A percentile compares a stretch with the other conserved stretches of the same genome.
Evolutionary conservation across 371 early-diverging fungal genomes (phyloP).

Genomic region (Circinella umbellata): DNA sequence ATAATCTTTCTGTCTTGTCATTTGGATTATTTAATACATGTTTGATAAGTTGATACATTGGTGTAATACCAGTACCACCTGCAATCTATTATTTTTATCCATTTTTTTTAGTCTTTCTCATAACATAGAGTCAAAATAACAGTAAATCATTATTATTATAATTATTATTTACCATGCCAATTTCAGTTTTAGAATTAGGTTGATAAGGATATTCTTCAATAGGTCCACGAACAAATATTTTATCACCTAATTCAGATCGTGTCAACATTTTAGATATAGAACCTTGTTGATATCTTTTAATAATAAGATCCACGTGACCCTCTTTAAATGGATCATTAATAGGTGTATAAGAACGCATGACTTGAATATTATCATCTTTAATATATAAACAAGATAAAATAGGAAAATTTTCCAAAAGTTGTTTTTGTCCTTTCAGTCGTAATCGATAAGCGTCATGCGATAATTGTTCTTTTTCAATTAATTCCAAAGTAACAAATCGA

Average conservation of each 20-base stretch:
- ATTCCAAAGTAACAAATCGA: constrained; percentile 31
- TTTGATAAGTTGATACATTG: constrained; percentile 89
- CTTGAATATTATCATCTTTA: constrained; percentile 71
- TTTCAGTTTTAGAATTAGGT: constrained; percentile 41
- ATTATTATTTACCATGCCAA: constrained; percentile 67
- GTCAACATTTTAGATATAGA: constrained; percentile 57
- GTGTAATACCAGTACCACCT: constrained; percentile 93
- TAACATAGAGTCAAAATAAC: constrained; percentile 16
- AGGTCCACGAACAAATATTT: constrained; percentile 65
- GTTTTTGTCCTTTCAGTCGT: constrained; percentile 29
- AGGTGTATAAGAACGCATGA: constrained; percentile 72
- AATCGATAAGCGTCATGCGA: constrained; percentile 40
- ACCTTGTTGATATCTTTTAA: constrained; percentile 65
- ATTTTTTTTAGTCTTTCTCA: not conserved
- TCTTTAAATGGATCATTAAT: constrained; percentile 53
- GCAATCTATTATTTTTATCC: constrained; percentile 67
- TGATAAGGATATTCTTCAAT: constrained; percentile 54
- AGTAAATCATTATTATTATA: no score
- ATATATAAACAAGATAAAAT: constrained; percentile 61
- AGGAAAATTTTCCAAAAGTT: constrained; percentile 29
- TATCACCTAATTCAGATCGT: constrained; percentile 42
- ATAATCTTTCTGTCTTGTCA: constrained; percentile 78
- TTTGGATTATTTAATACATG: constrained; percentile 78
- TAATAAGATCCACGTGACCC: constrained; percentile 62
- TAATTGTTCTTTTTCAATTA: constrained; percentile 33